Conservation (phyloP, 495 filamentous ascomycete species). For the Penicillium taxi region DNA sequence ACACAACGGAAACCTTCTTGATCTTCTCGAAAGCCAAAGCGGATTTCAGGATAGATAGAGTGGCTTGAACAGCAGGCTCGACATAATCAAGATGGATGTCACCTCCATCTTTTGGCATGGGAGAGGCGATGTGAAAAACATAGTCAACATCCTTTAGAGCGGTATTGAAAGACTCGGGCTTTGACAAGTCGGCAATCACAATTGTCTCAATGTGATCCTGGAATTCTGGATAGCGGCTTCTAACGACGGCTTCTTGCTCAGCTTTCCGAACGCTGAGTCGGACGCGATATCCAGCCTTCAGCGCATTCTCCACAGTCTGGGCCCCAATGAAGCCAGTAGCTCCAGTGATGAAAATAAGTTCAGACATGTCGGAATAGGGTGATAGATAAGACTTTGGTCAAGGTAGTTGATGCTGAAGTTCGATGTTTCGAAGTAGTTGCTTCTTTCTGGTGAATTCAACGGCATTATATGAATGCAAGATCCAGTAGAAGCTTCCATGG, state of each 20-base stretch:
- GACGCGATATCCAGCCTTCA: conserved; percentile 18
- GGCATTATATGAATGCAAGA: too few relatives aligned
- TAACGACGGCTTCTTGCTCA: conserved; percentile 16
- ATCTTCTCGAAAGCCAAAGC: conserved; percentile 24
- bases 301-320: conserved; percentile 14
- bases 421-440: too few relatives aligned
- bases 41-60: conserved; percentile 30
- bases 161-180: conserved; percentile 35
- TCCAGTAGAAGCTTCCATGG: too few relatives aligned
- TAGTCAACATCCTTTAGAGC: conserved; percentile 39
- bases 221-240: conserved; percentile 8
- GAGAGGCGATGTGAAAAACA: conserved; percentile 48
- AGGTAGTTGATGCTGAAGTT: too few relatives aligned
- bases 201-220: conserved; percentile 23
- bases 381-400: too few relatives aligned
- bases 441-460: too few relatives aligned
- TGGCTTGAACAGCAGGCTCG: conserved; percentile 29
- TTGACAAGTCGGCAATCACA: conserved; percentile 41
- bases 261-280: conserved; percentile 17
- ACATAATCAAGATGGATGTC: conserved; percentile 15
- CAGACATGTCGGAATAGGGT: not conserved
- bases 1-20: conserved; percentile 36
- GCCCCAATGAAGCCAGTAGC: conserved; percentile 22
- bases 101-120: conserved; percentile 18
- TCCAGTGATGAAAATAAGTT: conserved; percentile 22